Evolutionary conservation across 2,329 filamentous ascomycete genomes (phyloP), one percentile per base, ranked within the genome.

Genomic region (Scopulariopsis brevicaulis): DNA sequence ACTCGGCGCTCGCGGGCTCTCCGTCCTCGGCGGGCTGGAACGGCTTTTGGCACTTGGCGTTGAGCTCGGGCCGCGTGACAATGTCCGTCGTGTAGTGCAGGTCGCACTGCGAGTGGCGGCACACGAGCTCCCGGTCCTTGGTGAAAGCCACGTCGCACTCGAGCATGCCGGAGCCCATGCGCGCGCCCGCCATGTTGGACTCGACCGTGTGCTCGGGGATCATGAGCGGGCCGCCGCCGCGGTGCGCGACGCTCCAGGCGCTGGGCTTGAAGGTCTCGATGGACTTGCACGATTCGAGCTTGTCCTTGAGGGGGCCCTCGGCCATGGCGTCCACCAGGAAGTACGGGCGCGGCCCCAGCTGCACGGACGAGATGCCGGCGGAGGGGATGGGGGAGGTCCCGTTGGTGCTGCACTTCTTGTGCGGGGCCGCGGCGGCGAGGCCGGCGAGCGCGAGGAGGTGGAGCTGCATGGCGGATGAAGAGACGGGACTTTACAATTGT

Each of bases 71-170:
- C 55, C 78, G 74, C 54, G 75, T 68, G 62, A 87, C 76, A 65
- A 88, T 85, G 71, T 88, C 81, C 66, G 84, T 87, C 10, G 84
- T 87, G 24, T 80, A 84, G 72, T 87, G 84, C 48, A 87, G 70
- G 64, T 87, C 84, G 69, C 84, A 87, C 63, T 85, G 80, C 53
- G 78, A 79, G 70, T 87, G 84, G 54, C 84, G 79, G 71, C 84
- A 87, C 52, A 87, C 84, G n/a, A 87, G 79, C 65, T 83, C 70
- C 34, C 76, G 76, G 68, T 87, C 84, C 62, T 74, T 77, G 59
- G 84, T 87, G 70, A 87, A 87, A 40, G 80, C 76, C 18, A 86
- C 83, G 66, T 87, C 84, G 68, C 84, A 87, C 70, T 87, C 84
- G 56, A 85, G 76, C 51, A 86, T 75, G 50, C 84, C 84, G 5